Base-by-base conservation (phyloP, 805 yeast species). In the Ogataea paradorogensis region DNA sequence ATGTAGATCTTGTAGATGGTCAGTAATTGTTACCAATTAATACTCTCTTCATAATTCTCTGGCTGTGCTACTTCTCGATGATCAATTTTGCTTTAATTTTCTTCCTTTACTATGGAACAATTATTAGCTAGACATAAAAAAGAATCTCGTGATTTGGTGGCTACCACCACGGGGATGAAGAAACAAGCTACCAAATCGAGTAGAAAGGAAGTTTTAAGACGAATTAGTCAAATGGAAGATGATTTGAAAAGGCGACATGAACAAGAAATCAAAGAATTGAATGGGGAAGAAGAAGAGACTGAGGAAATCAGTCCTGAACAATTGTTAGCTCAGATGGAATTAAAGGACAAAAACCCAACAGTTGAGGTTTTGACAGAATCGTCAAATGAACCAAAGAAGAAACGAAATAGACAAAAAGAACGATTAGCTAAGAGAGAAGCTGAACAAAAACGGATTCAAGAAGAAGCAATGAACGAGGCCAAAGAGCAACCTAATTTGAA, bases 341-440 rank as follows among this genome's bases (percentile, higher is more conserved):
- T 78, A 13, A 71, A 36, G 4, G 31, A 63, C 23, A 52, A 53
- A 42, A 9, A 5, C 6, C 48, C 47, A 25, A 59, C 54, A 24
- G 51, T 48, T 23, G 61, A 43, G 26, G 41, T 50, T 18, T 6
- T 6, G 24, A 47, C 43, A 9, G 33, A 23, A n/a, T n/a, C 25
- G 43, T 23, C 52, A 10, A 30, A 20, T 4, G 35, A 27, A 30
- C 27, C 34, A 11, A 64, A 57, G 52, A 68, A 63, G 48, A 78
- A 76, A 52, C 71, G 91, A 33, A 91, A 91, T 58, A 73, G 97
- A 40, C 93, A 87, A 47, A 86, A 84, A 63, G 97, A 89, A 55
- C 72, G 85, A 52, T 57, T 88, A 16, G 95, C 91, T 0, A 78
- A 73, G 56, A 71, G 96, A 42, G 80, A 86, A 33, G 87, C 83